Percentiles rank a stretch among this genome's conserved stretches.
Conservation (phyloP, 306 rosid species). For the Quercus berberidifolia region DNA sequence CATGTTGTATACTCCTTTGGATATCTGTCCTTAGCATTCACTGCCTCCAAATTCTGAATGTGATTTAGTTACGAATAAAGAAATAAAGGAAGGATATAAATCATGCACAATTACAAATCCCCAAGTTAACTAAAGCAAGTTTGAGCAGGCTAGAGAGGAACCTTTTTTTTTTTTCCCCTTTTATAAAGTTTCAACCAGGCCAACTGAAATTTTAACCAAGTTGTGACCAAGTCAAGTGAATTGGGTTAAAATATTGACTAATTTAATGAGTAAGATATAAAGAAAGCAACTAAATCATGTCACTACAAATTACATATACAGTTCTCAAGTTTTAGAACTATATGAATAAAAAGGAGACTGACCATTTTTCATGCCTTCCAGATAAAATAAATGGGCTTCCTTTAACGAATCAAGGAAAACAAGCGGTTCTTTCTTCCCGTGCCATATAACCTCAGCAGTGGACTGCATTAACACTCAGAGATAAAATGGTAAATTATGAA, state of each 20-base stretch:
- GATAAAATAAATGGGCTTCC: slow-evolving; percentile 66
- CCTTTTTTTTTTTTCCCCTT: too few relatives aligned
- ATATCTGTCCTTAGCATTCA: slow-evolving; percentile 44
- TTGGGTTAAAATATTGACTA: background rate
- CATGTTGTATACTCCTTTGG: slow-evolving; percentile 54
- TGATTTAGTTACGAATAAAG: slow-evolving; percentile 39
- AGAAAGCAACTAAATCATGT: background rate
- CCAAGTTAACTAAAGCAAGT: background rate
- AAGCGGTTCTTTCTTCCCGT: slow-evolving; percentile 56
- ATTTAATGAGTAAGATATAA: background rate
- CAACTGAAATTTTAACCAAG: background rate
- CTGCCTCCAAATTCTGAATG: slow-evolving; percentile 58
- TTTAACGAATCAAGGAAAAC: slow-evolving; percentile 60
- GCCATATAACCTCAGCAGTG: slow-evolving; percentile 73
- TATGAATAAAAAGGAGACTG: slow-evolving; percentile 18
- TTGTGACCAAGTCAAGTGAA: background rate
- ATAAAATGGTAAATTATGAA: background rate
- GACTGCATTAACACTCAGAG: slow-evolving; percentile 43
- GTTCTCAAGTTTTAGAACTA: background rate
- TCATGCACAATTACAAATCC: background rate
- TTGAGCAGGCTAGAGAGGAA: background rate
- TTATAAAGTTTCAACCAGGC: background rate
- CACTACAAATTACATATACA: background rate
- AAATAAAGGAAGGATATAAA: slow-evolving; percentile 8
- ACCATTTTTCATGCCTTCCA: slow-evolving; percentile 91